phyloP scores from a whole-genome alignment of 176 grass and related monocot genomes.

The Avena atlantica region DNA sequence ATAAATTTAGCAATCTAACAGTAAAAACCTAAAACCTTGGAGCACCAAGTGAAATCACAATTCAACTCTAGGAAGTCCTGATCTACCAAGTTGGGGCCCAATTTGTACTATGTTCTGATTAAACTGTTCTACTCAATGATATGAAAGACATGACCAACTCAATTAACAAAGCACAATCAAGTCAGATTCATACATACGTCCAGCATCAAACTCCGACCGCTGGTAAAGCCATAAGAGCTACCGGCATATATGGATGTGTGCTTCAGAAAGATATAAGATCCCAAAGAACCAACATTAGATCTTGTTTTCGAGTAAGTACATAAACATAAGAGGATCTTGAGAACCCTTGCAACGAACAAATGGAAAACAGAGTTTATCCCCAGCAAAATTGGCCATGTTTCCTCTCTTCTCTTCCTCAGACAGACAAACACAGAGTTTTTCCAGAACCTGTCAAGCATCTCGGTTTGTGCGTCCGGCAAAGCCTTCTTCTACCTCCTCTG shows the following conservation, averaged over 20 bases:
- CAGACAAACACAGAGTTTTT: constrained; percentile 15
- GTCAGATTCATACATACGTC: neutral
- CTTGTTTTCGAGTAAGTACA: neutral
- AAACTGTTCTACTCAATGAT: neutral
- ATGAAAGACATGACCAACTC: neutral
- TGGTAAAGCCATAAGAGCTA: neutral
- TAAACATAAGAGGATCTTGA: neutral
- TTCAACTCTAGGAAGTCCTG: neutral
- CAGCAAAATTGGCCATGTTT: neutral
- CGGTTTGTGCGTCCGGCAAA: neutral
- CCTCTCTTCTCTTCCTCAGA: neutral
- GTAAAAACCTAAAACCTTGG: neutral
- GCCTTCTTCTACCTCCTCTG: too few species aligned
- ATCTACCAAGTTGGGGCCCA: neutral
- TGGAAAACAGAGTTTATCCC: neutral
- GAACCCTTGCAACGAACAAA: neutral
- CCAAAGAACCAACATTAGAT: neutral
- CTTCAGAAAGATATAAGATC: neutral
- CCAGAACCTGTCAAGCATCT: neutral
- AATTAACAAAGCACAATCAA: neutral
- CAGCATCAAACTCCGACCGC: neutral
- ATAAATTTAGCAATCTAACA: neutral
- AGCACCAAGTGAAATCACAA: neutral
- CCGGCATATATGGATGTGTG: neutral
- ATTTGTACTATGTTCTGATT: neutral